phyloP scores from a whole-genome alignment of 495 filamentous ascomycete species.

The Lindgomyces ingoldianus region DNA sequence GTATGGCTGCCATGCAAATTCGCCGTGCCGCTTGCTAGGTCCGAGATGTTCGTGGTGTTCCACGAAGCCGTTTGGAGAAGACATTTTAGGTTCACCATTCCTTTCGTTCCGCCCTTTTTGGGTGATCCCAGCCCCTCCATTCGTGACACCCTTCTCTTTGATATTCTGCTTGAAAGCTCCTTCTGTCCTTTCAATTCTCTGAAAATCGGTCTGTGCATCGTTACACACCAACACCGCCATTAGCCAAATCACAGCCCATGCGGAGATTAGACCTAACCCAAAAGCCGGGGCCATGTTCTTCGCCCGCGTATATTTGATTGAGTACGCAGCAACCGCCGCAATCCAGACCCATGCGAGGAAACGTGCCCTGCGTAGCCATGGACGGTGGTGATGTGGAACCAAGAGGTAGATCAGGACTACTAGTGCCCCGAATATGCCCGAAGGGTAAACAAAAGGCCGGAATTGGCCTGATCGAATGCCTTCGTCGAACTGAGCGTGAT shows the following conservation, averaged over 20 bases:
- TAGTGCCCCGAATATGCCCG: constrained; percentile 51
- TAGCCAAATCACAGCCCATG: constrained; percentile 69
- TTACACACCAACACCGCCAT: constrained; percentile 63
- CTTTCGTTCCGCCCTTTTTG: neutral
- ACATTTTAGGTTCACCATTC: neutral
- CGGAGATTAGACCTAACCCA: constrained; percentile 63
- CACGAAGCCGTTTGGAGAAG: neutral
- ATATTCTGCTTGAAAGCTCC: constrained; percentile 15
- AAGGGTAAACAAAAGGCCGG: constrained; percentile 59
- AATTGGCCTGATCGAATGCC: constrained; percentile 47
- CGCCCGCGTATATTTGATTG: constrained; percentile 51
- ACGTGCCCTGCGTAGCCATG: constrained; percentile 52
- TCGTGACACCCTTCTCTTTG: constrained; percentile 43
- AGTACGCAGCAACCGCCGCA: constrained; percentile 51
- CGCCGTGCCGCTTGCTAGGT: constrained; percentile 22
- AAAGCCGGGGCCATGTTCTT: constrained; percentile 63
- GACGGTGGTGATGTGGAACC: constrained; percentile 57
- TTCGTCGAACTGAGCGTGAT: constrained; percentile 31
- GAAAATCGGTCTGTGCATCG: constrained; percentile 65
- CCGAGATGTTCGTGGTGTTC: constrained; percentile 14
- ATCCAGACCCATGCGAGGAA: constrained; percentile 57
- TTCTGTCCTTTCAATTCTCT: constrained; percentile 58
- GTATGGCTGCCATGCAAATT: constrained; percentile 68
- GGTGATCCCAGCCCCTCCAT: constrained; percentile 30
- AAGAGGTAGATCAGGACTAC: constrained; percentile 59